Percentiles rank a stretch among this genome's conserved stretches.
Evolutionary conservation across 1,139 yeast genomes (phyloP).

Genomic region (Taphrina populina): DNA sequence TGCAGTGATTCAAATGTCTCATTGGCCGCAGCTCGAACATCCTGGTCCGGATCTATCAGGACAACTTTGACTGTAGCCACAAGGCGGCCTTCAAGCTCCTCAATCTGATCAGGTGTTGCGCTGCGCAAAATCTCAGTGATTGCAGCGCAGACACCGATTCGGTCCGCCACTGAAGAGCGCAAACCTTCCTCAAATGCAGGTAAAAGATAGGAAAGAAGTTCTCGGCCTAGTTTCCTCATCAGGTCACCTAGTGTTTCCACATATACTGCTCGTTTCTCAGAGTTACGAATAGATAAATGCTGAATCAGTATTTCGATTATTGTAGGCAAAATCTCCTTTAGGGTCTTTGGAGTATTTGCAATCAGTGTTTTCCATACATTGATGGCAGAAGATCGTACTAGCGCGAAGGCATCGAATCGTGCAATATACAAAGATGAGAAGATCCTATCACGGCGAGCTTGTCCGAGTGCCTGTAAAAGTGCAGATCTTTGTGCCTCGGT

Average conservation of each 20-base stretch:
- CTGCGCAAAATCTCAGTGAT: conserved; percentile 79
- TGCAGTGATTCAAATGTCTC: conserved; percentile 85
- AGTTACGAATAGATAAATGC: conserved; percentile 77
- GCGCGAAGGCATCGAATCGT: conserved; percentile 84
- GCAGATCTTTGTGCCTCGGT: conserved; percentile 56
- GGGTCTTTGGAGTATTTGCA: conserved; percentile 93
- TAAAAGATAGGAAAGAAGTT: conserved; percentile 76
- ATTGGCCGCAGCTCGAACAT: conserved; percentile 89
- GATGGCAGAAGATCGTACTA: conserved; percentile 86
- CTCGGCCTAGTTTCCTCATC: conserved; percentile 91
- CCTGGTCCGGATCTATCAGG: conserved; percentile 67
- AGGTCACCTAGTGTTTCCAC: conserved; percentile 93
- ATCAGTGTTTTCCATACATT: conserved; percentile 98
- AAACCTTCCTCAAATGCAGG: conserved; percentile 79
- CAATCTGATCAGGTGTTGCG: conserved; percentile 62
- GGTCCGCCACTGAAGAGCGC: conserved; percentile 70
- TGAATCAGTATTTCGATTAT: conserved; percentile 77
- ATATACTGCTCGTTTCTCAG: conserved; percentile 77
- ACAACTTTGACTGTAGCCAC: conserved; percentile 76
- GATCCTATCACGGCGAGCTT: conserved; percentile 82
- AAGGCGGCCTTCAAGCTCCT: conserved; percentile 65
- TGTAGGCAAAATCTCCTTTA: conserved; percentile 85
- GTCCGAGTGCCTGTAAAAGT: conserved; percentile 77
- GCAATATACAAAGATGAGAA: conserved; percentile 83
- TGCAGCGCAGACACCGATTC: conserved; percentile 96